A percentile compares a stretch with the other conserved stretches of the same genome.
phyloP scores from a whole-genome alignment of 1,284 basidiomycete species.

The Neolentinus lepideus region DNA sequence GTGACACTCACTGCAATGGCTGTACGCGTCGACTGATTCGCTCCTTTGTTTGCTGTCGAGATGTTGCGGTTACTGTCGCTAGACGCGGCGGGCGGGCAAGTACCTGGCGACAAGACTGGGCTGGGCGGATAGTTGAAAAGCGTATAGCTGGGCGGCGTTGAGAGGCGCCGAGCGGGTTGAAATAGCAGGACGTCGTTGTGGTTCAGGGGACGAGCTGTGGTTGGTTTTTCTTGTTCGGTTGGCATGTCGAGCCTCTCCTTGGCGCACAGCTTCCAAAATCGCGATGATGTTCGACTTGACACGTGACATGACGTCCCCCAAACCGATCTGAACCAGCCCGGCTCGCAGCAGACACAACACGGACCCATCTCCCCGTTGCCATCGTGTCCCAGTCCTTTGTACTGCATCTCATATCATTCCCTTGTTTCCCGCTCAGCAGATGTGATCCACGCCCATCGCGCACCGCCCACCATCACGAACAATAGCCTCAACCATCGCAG shows the following conservation, averaged over 20 bases:
- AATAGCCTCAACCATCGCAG: too few relatives aligned
- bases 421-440: too few relatives aligned
- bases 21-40: neutral
- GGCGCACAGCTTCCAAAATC: neutral
- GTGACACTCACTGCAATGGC: neutral
- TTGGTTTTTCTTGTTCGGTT: conserved; percentile 1
- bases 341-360: neutral
- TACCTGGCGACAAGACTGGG: too few relatives aligned
- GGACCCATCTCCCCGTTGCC: neutral
- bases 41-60: neutral
- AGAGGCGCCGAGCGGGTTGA: neutral
- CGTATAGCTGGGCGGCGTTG: neutral
- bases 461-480: too few relatives aligned
- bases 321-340: too few relatives aligned
- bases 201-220: neutral
- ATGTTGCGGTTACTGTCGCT: neutral
- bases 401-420: neutral
- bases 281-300: neutral
- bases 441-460: too few relatives aligned
- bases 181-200: neutral
- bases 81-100: too few relatives aligned
- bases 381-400: neutral
- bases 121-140: neutral
- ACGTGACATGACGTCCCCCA: neutral
- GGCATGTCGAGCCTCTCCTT: neutral